Conservation (phyloP, 805 yeast genomes). For the Saccharomycopsis capsularis region DNA sequence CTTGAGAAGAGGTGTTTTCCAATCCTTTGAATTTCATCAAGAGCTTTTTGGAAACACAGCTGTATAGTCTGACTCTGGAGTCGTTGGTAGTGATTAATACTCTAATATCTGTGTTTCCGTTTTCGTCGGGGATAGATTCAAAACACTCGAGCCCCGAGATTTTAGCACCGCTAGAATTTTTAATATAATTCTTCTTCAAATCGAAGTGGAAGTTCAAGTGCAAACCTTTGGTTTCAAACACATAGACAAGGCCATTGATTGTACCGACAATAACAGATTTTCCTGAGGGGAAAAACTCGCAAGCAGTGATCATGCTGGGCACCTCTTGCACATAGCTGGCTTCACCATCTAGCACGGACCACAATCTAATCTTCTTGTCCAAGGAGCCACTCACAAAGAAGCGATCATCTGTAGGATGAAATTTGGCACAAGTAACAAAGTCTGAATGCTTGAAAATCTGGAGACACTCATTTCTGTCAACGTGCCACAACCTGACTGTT, state of each 20-base stretch:
- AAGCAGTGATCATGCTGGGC: constrained; percentile 65
- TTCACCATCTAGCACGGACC: constrained; percentile 74
- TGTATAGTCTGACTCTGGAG: constrained; percentile 64
- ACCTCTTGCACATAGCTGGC: constrained; percentile 57
- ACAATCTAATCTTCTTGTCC: constrained; percentile 67
- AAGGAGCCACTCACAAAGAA: constrained; percentile 79
- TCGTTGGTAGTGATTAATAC: constrained; percentile 73
- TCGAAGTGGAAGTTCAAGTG: constrained; percentile 39
- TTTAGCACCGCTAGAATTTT: constrained; percentile 41
- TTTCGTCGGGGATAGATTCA: constrained; percentile 22
- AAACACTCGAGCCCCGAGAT: constrained; percentile 69
- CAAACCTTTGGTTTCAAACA: constrained; percentile 59
- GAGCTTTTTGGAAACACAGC: constrained; percentile 44
- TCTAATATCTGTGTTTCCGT: constrained; percentile 30
- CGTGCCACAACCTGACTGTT: constrained; percentile 81
- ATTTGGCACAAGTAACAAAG: constrained; percentile 71
- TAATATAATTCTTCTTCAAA: constrained; percentile 34
- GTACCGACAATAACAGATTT: constrained; percentile 63
- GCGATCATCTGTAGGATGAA: constrained; percentile 82
- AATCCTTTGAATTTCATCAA: constrained; percentile 69
- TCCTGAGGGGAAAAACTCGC: constrained; percentile 62
- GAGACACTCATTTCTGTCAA: constrained; percentile 55
- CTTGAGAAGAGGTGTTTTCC: constrained; percentile 63
- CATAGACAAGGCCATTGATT: constrained; percentile 60
- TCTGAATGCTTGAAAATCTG: constrained; percentile 67